A percentile compares a stretch with the other conserved stretches of the same genome.
phyloP scores from a whole-genome alignment of 352 stramenopile species.

The Globisporangium uncinulatum region DNA sequence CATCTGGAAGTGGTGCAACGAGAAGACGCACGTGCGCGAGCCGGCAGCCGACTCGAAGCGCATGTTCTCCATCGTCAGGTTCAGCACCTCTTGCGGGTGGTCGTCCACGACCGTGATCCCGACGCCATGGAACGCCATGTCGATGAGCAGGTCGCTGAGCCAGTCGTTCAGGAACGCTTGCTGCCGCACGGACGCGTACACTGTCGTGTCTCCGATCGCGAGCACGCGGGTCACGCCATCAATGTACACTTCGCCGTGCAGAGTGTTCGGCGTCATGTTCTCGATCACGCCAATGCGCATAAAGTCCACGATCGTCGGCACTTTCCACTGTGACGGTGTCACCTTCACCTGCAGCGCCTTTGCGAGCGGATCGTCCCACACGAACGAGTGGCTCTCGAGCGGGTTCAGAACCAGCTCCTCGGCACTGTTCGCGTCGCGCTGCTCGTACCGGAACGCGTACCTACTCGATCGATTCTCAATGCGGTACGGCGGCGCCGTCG shows the following conservation, averaged over 20 bases:
- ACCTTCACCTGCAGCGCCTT: conserved; percentile 51
- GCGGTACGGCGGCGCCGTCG: conserved; percentile 56
- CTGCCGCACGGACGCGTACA: conserved; percentile 53
- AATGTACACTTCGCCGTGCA: conserved; percentile 85
- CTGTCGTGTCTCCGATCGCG: conserved; percentile 64
- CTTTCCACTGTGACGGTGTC: conserved; percentile 52
- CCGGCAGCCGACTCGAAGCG: conserved; percentile 43
- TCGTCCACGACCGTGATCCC: conserved; percentile 78
- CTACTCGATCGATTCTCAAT: conserved; percentile 84
- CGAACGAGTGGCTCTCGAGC: conserved; percentile 70
- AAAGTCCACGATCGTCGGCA: conserved; percentile 70
- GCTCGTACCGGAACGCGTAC: conserved; percentile 69
- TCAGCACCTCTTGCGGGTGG: conserved; percentile 72
- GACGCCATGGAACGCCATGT: conserved; percentile 66
- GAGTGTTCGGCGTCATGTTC: conserved; percentile 40
- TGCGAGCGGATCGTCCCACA: conserved; percentile 70
- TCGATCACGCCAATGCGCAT: conserved; percentile 62
- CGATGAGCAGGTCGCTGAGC: conserved; percentile 69
- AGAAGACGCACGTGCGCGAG: conserved; percentile 47
- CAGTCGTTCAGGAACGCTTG: conserved; percentile 58
- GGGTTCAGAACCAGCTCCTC: conserved; percentile 69
- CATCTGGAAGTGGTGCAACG: conserved; percentile 80
- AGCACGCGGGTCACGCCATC: conserved; percentile 76
- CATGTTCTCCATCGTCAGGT: conserved; percentile 86
- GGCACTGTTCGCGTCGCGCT: conserved; percentile 43